A percentile compares a stretch with the other conserved stretches of the same genome.
These are phyloP conservation scores for Auricularia sp. DNA, from an alignment of 768 basidiomycete genomes.

Conservation along the genomic window DNA sequence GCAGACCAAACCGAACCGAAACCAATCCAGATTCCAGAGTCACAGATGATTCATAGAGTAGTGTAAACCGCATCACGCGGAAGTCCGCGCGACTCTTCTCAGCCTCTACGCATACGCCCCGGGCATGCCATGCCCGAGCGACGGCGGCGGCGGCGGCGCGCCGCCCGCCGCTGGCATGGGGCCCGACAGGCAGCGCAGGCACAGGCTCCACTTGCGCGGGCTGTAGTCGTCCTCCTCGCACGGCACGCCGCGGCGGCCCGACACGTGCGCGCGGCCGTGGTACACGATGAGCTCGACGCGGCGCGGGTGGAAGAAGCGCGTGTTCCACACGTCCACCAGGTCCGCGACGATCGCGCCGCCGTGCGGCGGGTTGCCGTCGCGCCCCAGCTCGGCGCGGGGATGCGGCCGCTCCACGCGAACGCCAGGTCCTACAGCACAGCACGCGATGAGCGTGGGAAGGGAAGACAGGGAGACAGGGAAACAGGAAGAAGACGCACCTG, in stretches of 20 bases:
- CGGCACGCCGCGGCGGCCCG: slow-evolving; percentile 43
- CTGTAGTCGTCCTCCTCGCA: slow-evolving; percentile 18
- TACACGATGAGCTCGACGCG: slow-evolving; percentile 75
- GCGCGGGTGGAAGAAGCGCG: slow-evolving; percentile 61
- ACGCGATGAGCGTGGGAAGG: not conserved
- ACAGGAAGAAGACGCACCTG: slow-evolving; percentile 36
- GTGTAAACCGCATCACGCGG: too few relatives aligned
- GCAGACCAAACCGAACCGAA: too few relatives aligned
- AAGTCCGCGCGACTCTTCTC: too few relatives aligned
- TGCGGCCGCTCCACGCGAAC: slow-evolving; percentile 66
- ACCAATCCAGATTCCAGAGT: too few relatives aligned
- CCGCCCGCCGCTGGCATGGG: too few relatives aligned
- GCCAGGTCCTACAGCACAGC: slow-evolving; percentile 47
- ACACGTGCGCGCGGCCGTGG: slow-evolving; percentile 67
- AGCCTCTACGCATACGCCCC: too few relatives aligned
- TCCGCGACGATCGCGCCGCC: slow-evolving; percentile 55
- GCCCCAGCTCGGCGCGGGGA: slow-evolving; percentile 47
- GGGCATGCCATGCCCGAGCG: too few relatives aligned
- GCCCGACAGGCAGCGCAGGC: not conserved
- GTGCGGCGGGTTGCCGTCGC: slow-evolving; percentile 41
- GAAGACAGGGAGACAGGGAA: not conserved
- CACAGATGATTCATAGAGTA: too few relatives aligned
- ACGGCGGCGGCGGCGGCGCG: too few relatives aligned
- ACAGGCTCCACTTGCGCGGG: not conserved
- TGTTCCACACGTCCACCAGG: slow-evolving; percentile 72